Evolutionary conservation across 331 rosid genomes (phyloP).

Genomic region (Quercus lobata): DNA sequence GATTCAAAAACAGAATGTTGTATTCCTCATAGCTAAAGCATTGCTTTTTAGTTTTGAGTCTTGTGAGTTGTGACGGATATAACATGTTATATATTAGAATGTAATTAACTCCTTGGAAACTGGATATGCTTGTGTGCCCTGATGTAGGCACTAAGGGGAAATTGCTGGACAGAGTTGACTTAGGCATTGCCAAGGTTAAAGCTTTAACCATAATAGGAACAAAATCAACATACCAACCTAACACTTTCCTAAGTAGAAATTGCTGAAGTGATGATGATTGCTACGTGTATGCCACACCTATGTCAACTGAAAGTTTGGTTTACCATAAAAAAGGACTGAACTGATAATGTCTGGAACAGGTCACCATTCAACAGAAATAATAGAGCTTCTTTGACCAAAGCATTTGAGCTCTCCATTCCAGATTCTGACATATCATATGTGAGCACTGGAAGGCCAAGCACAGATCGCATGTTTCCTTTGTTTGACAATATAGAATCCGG

Average conservation of each 20-base stretch:
- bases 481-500: slow-evolving; percentile 35
- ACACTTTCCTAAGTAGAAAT: neutral
- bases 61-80: too few species aligned
- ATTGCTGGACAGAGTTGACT: too few species aligned
- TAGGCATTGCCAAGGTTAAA: neutral
- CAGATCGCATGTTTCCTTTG: slow-evolving; percentile 37
- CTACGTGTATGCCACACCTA: neutral
- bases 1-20: too few species aligned
- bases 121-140: neutral
- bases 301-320: neutral
- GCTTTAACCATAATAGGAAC: neutral
- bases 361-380: slow-evolving; percentile 57
- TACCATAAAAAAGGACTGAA: slow-evolving; percentile 2
- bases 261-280: neutral
- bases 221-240: neutral
- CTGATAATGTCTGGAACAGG: slow-evolving; percentile 29
- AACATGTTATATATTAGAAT: too few species aligned
- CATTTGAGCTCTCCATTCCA: slow-evolving; percentile 27
- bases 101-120: too few species aligned
- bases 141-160: neutral
- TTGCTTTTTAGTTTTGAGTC: too few species aligned
- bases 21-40: too few species aligned
- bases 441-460: slow-evolving; percentile 56
- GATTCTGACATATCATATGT: slow-evolving; percentile 71
- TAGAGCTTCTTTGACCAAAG: slow-evolving; percentile 23